A percentile compares a stretch with the other conserved stretches of the same genome.
Evolutionary conservation across 768 basidiomycete genomes (phyloP).

Genomic region (Termitomyces sp.): DNA sequence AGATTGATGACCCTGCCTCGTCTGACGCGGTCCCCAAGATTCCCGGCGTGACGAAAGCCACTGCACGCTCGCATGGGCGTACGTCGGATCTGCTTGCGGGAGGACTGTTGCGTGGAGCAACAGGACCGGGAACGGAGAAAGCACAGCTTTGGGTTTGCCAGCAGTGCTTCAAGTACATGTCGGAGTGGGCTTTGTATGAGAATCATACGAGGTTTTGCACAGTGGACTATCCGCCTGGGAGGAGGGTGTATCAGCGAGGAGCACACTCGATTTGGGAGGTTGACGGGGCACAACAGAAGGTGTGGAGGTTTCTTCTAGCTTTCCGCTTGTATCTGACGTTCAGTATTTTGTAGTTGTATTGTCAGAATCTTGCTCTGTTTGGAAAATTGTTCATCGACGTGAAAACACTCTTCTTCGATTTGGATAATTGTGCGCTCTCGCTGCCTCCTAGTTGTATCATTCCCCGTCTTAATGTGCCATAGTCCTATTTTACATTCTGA

Average conservation of each 20-base stretch:
- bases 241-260: constrained; percentile 85
- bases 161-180: constrained; percentile 96
- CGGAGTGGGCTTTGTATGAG: constrained; percentile 64
- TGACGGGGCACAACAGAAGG: constrained; percentile 84
- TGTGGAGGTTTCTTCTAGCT: constrained; percentile 22
- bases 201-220: constrained; percentile 66
- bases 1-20: constrained; percentile 42
- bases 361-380: constrained; percentile 92
- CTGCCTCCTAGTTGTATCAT: not conserved
- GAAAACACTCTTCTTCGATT: constrained; percentile 91
- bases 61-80: constrained; percentile 59
- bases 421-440: constrained; percentile 65
- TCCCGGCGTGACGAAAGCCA: constrained; percentile 44
- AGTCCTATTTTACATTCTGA: constrained; percentile 92
- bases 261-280: constrained; percentile 94
- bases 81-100: constrained; percentile 71
- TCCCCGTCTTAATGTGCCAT: not conserved
- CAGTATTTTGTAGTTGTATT: constrained; percentile 65
- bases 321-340: not conserved
- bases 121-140: constrained; percentile 31
- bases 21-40: constrained; percentile 31
- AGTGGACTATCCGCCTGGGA: constrained; percentile 73
- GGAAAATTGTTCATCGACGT: constrained; percentile 99
- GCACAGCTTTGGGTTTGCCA: constrained; percentile 80
- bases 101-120: constrained; percentile 41